Evolutionary conservation across 1,284 basidiomycete genomes (phyloP), one percentile per base, ranked within the genome.

Genomic region (Xerocomus nothofagi): DNA sequence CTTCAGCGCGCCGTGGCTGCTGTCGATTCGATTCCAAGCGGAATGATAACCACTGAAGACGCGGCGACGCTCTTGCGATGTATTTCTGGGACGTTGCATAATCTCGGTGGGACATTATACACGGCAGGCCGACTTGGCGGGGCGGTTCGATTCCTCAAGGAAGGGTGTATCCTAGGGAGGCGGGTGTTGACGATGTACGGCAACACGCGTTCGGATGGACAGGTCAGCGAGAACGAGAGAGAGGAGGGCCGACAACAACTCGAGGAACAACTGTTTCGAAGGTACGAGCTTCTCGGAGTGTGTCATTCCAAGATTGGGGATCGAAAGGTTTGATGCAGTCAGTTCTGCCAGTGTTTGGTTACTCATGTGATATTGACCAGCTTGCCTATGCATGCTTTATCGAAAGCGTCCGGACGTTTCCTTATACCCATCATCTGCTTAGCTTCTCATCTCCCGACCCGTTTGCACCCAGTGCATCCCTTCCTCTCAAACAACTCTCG

Each of bases 261-360:
- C 4, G 75, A 80, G 50, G 78, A 83, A 21, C 82, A 86, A 56
- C 53, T 90, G 26, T 81, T 78, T 56, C 76, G 82, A 33, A 73
- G 91, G 33, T 91, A 82, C 76, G 90, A 93, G 66, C 69, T 93
- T n/a, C 71, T 93, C 20, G 89, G 80, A 0, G 80, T 85, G 3
- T 91, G 88, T 62, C 82, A 81, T 61, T 75, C 77, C 33, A 91
- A 88, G 65, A 82, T 81, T 36, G 83, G 82, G 0, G 84, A 93
- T 59, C 74, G 85, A 17, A 80, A 79, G 77, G 85, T 84, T 39
- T 14, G 72, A 60, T 27, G 21, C n/a, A 31, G 23, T 47, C 45
- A 12, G 38, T 12, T 41, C 23, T 29, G 26, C 29, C 27, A 1
- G 3, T 27, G 27, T 21, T 26, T 20, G 6, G 5, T 41, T 39